Base-by-base conservation (phyloP, 1,284 basidiomycete species). In the Pseudozyma pruni region DNA sequence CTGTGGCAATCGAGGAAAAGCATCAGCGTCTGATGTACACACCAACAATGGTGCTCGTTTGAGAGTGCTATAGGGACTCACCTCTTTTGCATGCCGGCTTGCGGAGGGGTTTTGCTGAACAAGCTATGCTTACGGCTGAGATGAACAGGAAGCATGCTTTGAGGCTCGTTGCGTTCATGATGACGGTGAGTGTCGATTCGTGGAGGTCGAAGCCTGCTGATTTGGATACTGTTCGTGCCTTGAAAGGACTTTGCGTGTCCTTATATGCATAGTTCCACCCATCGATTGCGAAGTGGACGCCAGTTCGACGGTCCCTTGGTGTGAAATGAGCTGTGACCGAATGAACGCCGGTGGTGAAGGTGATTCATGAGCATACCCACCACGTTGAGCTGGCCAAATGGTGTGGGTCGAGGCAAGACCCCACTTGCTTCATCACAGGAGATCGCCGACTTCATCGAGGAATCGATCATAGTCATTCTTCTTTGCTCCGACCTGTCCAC, bases 381-480 rank as follows among this genome's bases (percentile, higher is more conserved):
- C n/a, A 51, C 39, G 29, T 42, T 40, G 51, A 45, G 25, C 25
- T 33, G 43, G 51, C 29, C n/a, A 17, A 17, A n/a, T 16, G 5
- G 14, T 29, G 38, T 29, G 47, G 29, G 27, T 11, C 11, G n/a
- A 19, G 16, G 22, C 41, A 31, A 9, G 4, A 11, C 34, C 29
- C 27, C 27, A 29, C 27, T 7, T 20, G 29, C 32, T 39, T 20
- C 29, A 17, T 37, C 45, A 75, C 11, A 74, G 49, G 6, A 75
- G 47, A 40, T 74, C 73, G 16, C 61, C 52, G 13, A 75, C 31
- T 37, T 75, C 60, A 27, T 52, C 34, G 19, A 75, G 55, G 23
- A 75, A 75, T 9, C 49, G 49, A 19, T 66, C 51, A 29, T 75
- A 75, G 17, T 74, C 71, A 19, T 44, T 42, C 19, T 45, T 54